phyloP scores from a whole-genome alignment of 2,329 filamentous ascomycete species.

The Geoglossum cookeanum region DNA sequence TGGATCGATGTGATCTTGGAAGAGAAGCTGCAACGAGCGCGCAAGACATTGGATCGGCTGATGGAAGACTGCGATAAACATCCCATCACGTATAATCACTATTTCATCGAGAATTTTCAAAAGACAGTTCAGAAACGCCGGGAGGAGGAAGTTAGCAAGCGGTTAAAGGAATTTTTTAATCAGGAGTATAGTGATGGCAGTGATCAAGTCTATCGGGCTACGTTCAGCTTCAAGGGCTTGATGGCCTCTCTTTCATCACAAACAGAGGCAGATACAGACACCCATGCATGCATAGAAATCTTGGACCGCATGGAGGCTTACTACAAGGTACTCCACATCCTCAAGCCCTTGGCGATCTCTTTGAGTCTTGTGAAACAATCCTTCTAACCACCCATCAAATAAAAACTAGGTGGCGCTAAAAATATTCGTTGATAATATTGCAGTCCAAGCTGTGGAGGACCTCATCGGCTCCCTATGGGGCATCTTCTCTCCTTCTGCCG shows the following conservation, averaged over 20 bases:
- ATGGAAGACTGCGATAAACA: constrained; percentile 9
- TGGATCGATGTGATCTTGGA: constrained; percentile 3
- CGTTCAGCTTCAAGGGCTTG: constrained; percentile 5
- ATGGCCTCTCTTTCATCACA: constrained; percentile 6
- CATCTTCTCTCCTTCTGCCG: background rate
- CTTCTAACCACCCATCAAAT: background rate
- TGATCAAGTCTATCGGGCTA: background rate
- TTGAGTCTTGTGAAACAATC: background rate
- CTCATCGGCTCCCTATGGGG: background rate
- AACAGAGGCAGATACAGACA: constrained; percentile 15
- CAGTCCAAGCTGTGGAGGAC: constrained; percentile 2
- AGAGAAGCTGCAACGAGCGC: constrained; percentile 3
- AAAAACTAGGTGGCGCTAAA: background rate
- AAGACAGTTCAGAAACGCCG: constrained; percentile 8
- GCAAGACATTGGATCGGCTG: constrained; percentile 8
- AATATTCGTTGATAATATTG: constrained; percentile 3
- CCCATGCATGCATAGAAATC: constrained; percentile 15
- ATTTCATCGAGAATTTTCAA: constrained; percentile 19
- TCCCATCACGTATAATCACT: constrained; percentile 20
- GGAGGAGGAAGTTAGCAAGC: background rate
- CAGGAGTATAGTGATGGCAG: constrained; percentile 4
- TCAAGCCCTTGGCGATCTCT: background rate
- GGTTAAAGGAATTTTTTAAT: constrained; percentile 8
- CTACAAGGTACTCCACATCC: constrained; percentile 11
- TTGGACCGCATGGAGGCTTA: constrained; percentile 17